Evolutionary conservation across 441 rosid genomes (phyloP).

Genomic region (Theobroma grandiflorum): DNA sequence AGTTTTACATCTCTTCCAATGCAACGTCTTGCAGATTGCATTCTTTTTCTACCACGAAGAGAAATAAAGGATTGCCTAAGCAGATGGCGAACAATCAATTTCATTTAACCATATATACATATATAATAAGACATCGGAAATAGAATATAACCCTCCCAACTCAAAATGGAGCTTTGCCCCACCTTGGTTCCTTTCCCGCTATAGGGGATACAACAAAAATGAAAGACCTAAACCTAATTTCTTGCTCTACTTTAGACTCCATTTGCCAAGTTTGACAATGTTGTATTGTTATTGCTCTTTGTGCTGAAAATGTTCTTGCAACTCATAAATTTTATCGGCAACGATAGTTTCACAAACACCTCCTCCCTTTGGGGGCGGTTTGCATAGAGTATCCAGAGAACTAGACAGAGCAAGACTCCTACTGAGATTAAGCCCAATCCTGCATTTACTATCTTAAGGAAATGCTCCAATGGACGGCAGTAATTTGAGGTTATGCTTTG

Average conservation of each 20-base stretch:
- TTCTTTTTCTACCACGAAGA: background rate
- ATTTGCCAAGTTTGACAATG: conserved; percentile 21
- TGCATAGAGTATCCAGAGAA: conserved; percentile 87
- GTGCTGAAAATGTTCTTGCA: conserved; percentile 21
- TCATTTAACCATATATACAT: background rate
- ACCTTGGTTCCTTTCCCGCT: conserved; percentile 38
- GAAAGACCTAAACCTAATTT: conserved; percentile 1
- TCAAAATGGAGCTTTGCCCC: conserved; percentile 54
- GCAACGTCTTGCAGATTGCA: background rate
- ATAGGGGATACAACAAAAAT: background rate
- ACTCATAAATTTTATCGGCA: conserved; percentile 36
- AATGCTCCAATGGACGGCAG: conserved; percentile 75
- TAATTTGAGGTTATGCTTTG: conserved; percentile 67
- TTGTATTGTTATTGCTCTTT: conserved; percentile 1
- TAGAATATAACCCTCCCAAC: conserved; percentile 31
- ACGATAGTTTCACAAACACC: conserved; percentile 67
- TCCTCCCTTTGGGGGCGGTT: conserved; percentile 99
- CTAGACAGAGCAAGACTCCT: conserved; percentile 85
- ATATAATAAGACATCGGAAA: conserved; percentile 15
- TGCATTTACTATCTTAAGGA: conserved; percentile 72
- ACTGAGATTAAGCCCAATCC: conserved; percentile 85
- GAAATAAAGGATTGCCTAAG: background rate
- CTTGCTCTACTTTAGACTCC: conserved; percentile 30
- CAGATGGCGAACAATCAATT: background rate
- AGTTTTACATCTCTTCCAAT: too few species aligned